A percentile compares a stretch with the other conserved stretches of the same genome.
Evolutionary conservation across 73 alveolate species (phyloP).

Genomic region (Halteria grandinella): DNA sequence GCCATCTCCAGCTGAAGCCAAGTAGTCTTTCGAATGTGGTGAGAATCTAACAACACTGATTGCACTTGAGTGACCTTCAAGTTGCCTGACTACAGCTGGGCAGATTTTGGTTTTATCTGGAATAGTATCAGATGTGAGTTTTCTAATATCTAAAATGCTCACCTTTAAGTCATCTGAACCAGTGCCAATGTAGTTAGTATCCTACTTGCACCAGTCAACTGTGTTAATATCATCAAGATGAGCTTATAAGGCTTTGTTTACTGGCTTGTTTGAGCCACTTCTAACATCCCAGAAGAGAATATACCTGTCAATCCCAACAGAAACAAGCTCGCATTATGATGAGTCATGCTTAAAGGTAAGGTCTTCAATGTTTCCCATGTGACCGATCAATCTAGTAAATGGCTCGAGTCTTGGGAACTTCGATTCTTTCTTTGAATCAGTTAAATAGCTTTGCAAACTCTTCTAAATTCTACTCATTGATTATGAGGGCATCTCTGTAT

Average conservation of each 20-base stretch:
- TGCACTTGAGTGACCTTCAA: constrained; percentile 40
- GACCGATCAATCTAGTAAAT: constrained; percentile 48
- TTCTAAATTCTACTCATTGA: constrained; percentile 44
- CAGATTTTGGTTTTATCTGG: neutral
- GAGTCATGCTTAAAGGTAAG: constrained; percentile 23
- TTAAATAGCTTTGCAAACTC: constrained; percentile 44
- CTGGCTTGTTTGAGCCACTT: constrained; percentile 29
- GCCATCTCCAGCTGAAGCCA: constrained; percentile 66
- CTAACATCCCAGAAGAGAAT: constrained; percentile 65
- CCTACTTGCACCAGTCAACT: constrained; percentile 61
- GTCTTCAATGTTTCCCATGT: constrained; percentile 64
- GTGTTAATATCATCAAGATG: constrained; percentile 70
- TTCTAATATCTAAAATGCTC: constrained; percentile 45
- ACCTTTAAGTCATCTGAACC: constrained; percentile 63
- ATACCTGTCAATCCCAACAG: constrained; percentile 56
- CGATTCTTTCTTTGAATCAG: constrained; percentile 52
- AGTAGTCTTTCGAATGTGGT: constrained; percentile 24
- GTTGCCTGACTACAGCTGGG: constrained; percentile 1
- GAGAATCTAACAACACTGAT: constrained; percentile 58
- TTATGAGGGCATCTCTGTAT: too few relatives aligned
- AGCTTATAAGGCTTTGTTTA: constrained; percentile 28
- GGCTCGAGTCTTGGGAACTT: constrained; percentile 27
- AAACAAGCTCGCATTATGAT: constrained; percentile 19
- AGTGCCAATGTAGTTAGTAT: constrained; percentile 50
- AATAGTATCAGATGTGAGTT: neutral